Evolutionary conservation across 495 filamentous ascomycete species (phyloP), one percentile per base, ranked within the genome.

Genomic region (Xylaria palmicola): DNA sequence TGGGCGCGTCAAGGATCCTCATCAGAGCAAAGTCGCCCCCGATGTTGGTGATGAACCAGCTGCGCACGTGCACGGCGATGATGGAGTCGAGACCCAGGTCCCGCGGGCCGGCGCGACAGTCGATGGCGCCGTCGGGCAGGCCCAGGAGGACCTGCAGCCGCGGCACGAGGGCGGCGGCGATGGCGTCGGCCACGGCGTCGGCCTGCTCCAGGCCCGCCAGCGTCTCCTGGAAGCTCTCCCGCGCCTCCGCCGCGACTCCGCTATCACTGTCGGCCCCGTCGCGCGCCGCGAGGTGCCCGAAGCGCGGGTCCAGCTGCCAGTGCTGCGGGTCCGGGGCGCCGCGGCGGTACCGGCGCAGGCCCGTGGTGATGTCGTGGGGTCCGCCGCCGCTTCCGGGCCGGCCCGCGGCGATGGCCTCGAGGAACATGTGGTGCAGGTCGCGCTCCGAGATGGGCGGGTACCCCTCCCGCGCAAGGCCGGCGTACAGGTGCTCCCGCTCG

Each of bases 1-100:
- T 72, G 1, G 54, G 65, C n/a, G 67, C 68, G 17, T 72, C 54
- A 1, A 81, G 43, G n/a, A 79, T 67, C 63, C 79, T 77, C 1
- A 83, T 66, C 1, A 81, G 77, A 0, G 79, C 77, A 3, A 83
- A 56, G 47, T 80, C 75, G 15, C 66, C 63, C 0, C 69, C 55
- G 8, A 81, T 48, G 43, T 75, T 66, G 36, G 73, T 77, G 60
- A 72, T 62, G 40, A 87, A 79, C 87, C 86, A 90, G 52, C 85
- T 85, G 37, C 84, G 74, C 22, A 88, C 65, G 64, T 89, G 87
- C 32, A 89, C 82, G 0, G 84, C 83, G 0, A 83, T 79, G 24
- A 90, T 73, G 20, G 86, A 89, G 56, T 90, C 87, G n/a, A 90
- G 54, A 0, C 87, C 87, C 19, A 82, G 60, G 29, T 81, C 74